Evolutionary conservation across 345 rosid species (phyloP), one percentile per base, ranked within the genome.

Genomic region (Boechera retrofracta): DNA sequence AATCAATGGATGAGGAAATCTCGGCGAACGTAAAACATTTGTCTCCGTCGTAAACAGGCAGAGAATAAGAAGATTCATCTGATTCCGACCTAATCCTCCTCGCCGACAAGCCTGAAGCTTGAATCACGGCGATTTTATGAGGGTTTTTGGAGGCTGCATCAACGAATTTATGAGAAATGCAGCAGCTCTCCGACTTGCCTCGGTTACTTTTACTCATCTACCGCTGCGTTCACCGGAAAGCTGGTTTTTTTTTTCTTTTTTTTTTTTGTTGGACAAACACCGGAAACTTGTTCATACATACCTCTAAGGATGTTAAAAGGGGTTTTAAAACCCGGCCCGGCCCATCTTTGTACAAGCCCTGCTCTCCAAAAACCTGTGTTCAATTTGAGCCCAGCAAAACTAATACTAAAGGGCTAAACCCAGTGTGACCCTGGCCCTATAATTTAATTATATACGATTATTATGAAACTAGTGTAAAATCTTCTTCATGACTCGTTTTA

Each of bases 121-220:
- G 97, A 32, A 88, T 63, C 13, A 85, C 88, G 44, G 96, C 97
- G 71, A 88, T 80, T 77, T 81, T 82, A 5, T 69, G 28, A 33
- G 86, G 87, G 75, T 74, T 79, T 31, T 21, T 29, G 78, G 79
- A 77, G 5, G 97, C 97, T 61, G 90, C 85, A 21, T 71, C 58
- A 42, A 67, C 10, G 84, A 92, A 92, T 64, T 65, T 66, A 72
- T 92, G 97, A 12, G 88, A 87, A 69, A 94, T 72, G 82, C 98
- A 94, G 86, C 95, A 90, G 51, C 28, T 78, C 36, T 48, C 48
- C 4, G 69, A 33, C 54, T 62, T 67, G 72, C 0, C 8, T 45
- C 13, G 3, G 70, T 73, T 31, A 13, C 38, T 31, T 7, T 28
- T 32, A 51, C 21, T 39, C 80, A 69, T 69, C 70, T 5, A 28